Evolutionary conservation across 1,284 basidiomycete genomes (phyloP).

Genomic region (Sporisorium exsertum): DNA sequence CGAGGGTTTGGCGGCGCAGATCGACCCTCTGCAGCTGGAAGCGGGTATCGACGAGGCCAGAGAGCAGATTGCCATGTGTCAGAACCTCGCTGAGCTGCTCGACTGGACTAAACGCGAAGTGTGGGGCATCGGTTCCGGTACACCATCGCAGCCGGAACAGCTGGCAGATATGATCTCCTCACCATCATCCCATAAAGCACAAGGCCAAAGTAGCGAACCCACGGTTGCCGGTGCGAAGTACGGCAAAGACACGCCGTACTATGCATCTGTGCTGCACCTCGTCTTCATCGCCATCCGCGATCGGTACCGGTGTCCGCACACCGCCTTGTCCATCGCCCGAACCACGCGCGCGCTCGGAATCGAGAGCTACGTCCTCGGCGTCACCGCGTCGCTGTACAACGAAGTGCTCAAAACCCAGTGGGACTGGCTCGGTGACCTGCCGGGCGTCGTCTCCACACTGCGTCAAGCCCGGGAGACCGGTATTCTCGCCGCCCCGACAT

Average conservation of each 20-base stretch:
- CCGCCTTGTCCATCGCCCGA: constrained; percentile 48
- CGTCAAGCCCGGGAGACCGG: constrained; percentile 48
- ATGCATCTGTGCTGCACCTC: constrained; percentile 59
- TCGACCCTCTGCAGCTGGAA: constrained; percentile 39
- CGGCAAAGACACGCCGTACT: constrained; percentile 58
- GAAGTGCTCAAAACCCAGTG: constrained; percentile 62
- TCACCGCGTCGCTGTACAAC: constrained; percentile 58
- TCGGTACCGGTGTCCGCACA: constrained; percentile 51
- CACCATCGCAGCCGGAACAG: background rate
- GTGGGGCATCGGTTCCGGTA: constrained; percentile 33
- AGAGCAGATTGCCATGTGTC: constrained; percentile 43
- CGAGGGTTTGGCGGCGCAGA: constrained; percentile 41
- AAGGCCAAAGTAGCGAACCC: too few relatives aligned
- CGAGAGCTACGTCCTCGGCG: constrained; percentile 60
- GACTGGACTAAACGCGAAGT: constrained; percentile 47
- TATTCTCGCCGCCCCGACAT: constrained; percentile 22
- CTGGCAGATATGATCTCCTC: background rate
- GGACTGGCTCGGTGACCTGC: constrained; percentile 54
- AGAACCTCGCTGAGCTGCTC: constrained; percentile 42
- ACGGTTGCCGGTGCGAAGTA: constrained; percentile 21
- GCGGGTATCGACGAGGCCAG: constrained; percentile 51
- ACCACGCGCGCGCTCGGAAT: constrained; percentile 50
- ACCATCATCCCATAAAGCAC: too few relatives aligned
- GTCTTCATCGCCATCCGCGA: constrained; percentile 59
- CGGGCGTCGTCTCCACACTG: constrained; percentile 27